Conservation (phyloP, 768 basidiomycete species). For the Dentipellis sp. region DNA sequence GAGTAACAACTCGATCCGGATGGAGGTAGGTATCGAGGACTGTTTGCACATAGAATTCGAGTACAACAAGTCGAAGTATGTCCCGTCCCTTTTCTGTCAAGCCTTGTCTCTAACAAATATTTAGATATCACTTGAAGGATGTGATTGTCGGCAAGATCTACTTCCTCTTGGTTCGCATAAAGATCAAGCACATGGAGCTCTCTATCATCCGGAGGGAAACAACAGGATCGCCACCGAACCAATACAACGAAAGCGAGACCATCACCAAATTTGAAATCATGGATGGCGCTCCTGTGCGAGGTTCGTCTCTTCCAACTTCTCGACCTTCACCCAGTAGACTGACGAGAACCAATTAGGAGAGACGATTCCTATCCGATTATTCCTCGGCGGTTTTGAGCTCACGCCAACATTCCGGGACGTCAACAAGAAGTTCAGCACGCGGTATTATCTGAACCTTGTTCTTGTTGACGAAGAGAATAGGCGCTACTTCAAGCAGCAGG, state of each 20-base stretch:
- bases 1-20: conserved; percentile 96
- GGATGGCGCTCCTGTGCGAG: conserved; percentile 97
- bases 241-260: conserved; percentile 98
- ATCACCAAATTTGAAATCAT: conserved; percentile 99
- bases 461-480: conserved; percentile 98
- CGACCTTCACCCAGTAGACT: neutral
- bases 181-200: conserved; percentile 99
- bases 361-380: conserved; percentile 95
- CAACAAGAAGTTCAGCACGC: conserved; percentile 97
- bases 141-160: conserved; percentile 99
- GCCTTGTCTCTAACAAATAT: neutral
- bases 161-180: conserved; percentile 96
- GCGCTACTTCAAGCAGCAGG: conserved; percentile 96
- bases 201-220: conserved; percentile 97
- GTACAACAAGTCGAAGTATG: conserved; percentile 98
- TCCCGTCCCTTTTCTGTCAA: conserved; percentile 6
- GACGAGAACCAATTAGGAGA: conserved; percentile 51
- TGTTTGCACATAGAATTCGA: conserved; percentile 99
- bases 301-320: conserved; percentile 27
- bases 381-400: conserved; percentile 96
- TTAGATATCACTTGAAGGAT: conserved; percentile 95
- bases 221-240: conserved; percentile 95
- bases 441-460: conserved; percentile 96
- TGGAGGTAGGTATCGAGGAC: conserved; percentile 99
- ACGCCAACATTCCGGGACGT: conserved; percentile 98